Base-by-base conservation (phyloP, 108 stramenopile genomes). In the Parietichytrium sp. region DNA sequence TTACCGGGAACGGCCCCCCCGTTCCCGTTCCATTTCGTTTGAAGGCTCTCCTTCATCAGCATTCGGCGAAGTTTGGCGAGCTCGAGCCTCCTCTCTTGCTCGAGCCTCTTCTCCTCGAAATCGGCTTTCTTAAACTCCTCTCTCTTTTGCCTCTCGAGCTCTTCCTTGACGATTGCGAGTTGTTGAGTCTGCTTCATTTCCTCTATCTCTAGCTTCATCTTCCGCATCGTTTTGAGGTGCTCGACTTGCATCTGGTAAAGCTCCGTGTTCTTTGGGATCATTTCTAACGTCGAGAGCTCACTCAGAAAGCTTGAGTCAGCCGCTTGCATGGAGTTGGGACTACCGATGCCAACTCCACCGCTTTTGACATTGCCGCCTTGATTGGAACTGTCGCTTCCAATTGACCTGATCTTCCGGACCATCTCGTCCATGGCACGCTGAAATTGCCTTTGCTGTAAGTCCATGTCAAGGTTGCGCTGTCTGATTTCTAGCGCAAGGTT, bases 201-300 rank as follows among this genome's bases (percentile, higher is more conserved):
- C 42, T 72, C 61, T 12, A 72, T 45, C 20, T 72, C 38, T 6
- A 45, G 10, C 8, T 42, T 33, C 61, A 72, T 72, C 29, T 42
- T 33, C 10, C 38, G 36, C 10, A 72, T 72, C 61, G 45, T 72
- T 25, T 72, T 72, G 38, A 72, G 42, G 33, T 72, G 61, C 42
- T 72, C 61, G 8, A 72, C 61, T 27, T 72, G 61, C 18, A 72
- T 45, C 6, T 36, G 23, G 61, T 72, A 72, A 10, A 72, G 20
- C 20, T 72, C 61, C 8, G 61, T 45, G 20, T 72, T 42, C 6
- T 42, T 33, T 25, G 61, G 61, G 42, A 72, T 72, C 61, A 72
- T 72, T 10, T 72, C 61, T 12, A 72, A 42, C 6, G 61, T 72
- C 6, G 20, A 23, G 20, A 72, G 61, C 61, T 72, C 61, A 10